Conservation (phyloP, 345 rosid genomes). For the Citrus australasica region DNA sequence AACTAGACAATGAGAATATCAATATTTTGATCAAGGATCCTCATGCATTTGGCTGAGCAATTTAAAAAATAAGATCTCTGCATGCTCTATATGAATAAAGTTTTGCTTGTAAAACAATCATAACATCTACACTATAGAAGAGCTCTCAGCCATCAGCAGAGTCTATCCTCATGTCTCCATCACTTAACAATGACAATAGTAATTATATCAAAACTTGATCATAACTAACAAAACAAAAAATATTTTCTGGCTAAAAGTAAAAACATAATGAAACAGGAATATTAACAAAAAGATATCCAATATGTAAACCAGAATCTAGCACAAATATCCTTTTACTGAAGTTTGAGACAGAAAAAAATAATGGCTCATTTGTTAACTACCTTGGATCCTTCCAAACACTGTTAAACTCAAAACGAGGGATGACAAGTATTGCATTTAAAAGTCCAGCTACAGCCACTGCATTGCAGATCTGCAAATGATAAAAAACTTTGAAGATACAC, state of each 20-base stretch:
- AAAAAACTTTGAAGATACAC: constrained; percentile 11
- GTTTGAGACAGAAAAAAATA: neutral
- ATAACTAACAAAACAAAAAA: neutral
- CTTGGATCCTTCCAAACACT: constrained; percentile 90
- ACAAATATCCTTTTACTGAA: constrained; percentile 1
- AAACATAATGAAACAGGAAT: neutral
- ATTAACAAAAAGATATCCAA: neutral
- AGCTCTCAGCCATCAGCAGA: neutral
- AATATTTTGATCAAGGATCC: neutral
- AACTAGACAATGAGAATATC: neutral
- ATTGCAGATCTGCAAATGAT: constrained; percentile 68
- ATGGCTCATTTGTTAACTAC: constrained; percentile 22
- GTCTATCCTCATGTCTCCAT: neutral
- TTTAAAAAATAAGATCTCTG: neutral
- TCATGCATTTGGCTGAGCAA: neutral
- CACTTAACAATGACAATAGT: neutral
- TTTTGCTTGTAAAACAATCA: neutral
- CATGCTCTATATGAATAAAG: neutral
- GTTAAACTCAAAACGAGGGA: constrained; percentile 77
- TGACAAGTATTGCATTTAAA: constrained; percentile 73
- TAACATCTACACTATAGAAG: neutral
- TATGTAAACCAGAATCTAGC: neutral
- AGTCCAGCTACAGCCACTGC: constrained; percentile 97
- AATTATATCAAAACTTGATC: neutral
- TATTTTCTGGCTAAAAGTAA: neutral